These are phyloP conservation scores for Daldinia bambusicola DNA, from an alignment of 495 filamentous ascomycete genomes.

Conservation along the genomic window DNA sequence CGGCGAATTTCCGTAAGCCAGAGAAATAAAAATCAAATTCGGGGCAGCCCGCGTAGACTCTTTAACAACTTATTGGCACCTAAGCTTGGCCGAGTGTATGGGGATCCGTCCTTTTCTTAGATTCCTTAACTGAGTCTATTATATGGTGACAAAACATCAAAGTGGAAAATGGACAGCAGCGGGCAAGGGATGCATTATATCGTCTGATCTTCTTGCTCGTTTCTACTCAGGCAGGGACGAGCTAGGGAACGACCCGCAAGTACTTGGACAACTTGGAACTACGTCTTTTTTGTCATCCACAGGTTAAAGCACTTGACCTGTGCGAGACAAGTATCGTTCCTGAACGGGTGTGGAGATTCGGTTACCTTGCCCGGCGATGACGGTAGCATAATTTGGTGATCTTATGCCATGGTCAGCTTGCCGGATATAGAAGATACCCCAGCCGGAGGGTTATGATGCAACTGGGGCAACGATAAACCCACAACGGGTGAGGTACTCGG, in stretches of 20 bases:
- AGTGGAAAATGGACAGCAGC: constrained; percentile 48
- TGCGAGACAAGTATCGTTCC: constrained; percentile 62
- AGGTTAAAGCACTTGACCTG: constrained; percentile 59
- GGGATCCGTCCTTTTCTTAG: constrained; percentile 48
- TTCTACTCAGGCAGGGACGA: constrained; percentile 48
- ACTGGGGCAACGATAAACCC: constrained; percentile 57
- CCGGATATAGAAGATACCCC: constrained; percentile 62
- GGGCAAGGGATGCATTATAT: constrained; percentile 60
- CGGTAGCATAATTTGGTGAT: constrained; percentile 66
- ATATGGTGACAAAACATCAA: constrained; percentile 50
- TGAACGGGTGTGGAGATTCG: constrained; percentile 58
- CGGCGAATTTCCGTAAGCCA: constrained; percentile 43
- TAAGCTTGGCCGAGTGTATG: constrained; percentile 43
- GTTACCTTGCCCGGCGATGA: constrained; percentile 59
- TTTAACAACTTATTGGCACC: constrained; percentile 54
- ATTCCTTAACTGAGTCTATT: constrained; percentile 46
- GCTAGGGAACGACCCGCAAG: constrained; percentile 52
- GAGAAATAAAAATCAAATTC: constrained; percentile 49
- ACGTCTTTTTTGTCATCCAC: constrained; percentile 53
- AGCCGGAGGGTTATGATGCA: constrained; percentile 61
- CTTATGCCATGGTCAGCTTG: constrained; percentile 65
- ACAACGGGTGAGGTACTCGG: constrained; percentile 48
- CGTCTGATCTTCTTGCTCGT: constrained; percentile 61
- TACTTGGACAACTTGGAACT: constrained; percentile 58
- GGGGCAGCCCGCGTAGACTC: constrained; percentile 47